Conservation (phyloP, 345 rosid species). For the Rubroshorea leprosula region DNA sequence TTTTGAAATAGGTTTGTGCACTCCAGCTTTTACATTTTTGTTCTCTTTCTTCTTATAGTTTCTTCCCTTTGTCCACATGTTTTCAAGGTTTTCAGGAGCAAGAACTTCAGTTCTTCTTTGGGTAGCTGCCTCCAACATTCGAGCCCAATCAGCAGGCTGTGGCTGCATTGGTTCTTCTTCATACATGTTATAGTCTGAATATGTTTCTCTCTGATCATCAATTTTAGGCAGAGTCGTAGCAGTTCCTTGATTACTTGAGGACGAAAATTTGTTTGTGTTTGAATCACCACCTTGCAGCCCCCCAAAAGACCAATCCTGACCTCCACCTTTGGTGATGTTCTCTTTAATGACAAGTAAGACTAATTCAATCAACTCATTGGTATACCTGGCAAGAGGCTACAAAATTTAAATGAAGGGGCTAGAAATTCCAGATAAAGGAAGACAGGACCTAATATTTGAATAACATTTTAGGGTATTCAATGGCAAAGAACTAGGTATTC, state of each 20-base stretch:
- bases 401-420: neutral
- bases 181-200: constrained; percentile 19
- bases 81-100: constrained; percentile 94
- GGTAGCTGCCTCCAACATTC: constrained; percentile 68
- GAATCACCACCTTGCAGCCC: constrained; percentile 28
- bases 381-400: constrained; percentile 42
- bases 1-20: constrained; percentile 24
- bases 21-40: constrained; percentile 33
- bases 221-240: constrained; percentile 27
- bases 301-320: constrained; percentile 40
- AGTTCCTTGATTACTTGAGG: constrained; percentile 34
- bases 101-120: constrained; percentile 96
- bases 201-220: constrained; percentile 26
- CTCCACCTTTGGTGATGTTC: constrained; percentile 27
- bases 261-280: constrained; percentile 21
- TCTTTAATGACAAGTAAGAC: constrained; percentile 54
- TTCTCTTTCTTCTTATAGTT: constrained; percentile 75
- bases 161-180: constrained; percentile 39
- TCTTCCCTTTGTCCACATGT: constrained; percentile 98
- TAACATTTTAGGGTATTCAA: neutral
- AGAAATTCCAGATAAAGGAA: neutral
- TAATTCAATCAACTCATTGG: constrained; percentile 80
- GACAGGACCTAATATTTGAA: neutral
- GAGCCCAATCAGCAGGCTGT: constrained; percentile 74
- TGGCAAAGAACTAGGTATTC: too few species aligned